phyloP scores from a whole-genome alignment of 75 land plant species.

The Cupressus sempervirens region DNA sequence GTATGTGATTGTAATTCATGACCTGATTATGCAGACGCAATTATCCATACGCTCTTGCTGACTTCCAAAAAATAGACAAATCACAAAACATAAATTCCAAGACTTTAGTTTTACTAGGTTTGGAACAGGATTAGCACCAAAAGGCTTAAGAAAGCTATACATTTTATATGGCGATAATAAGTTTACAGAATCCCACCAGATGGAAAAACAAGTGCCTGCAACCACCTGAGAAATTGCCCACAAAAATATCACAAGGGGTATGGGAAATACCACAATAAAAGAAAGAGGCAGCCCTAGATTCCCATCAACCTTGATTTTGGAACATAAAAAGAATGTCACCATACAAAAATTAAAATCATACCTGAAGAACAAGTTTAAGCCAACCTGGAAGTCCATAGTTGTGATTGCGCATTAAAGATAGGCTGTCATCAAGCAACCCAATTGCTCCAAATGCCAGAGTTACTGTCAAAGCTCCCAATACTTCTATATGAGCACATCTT shows the following conservation, averaged over 20 bases:
- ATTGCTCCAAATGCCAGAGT: constrained; percentile 71
- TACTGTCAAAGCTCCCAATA: constrained; percentile 47
- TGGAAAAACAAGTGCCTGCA: constrained; percentile 65
- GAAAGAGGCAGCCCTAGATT: neutral
- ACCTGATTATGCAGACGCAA: too few species aligned
- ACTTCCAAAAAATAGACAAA: neutral
- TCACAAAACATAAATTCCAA: constrained; percentile 29
- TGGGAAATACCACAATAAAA: neutral
- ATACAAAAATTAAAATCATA: constrained; percentile 12
- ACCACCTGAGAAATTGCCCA: constrained; percentile 45
- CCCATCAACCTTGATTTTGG: neutral
- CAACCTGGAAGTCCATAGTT: constrained; percentile 68
- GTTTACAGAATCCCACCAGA: constrained; percentile 63
- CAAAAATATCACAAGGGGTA: neutral
- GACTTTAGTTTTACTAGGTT: constrained; percentile 28
- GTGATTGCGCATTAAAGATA: constrained; percentile 45
- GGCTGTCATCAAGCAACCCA: constrained; percentile 74
- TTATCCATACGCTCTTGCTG: neutral
- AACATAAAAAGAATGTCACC: neutral
- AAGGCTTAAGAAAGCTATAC: constrained; percentile 50
- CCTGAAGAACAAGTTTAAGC: constrained; percentile 63
- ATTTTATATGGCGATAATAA: constrained; percentile 77
- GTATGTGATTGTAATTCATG: too few species aligned
- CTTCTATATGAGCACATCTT: constrained; percentile 41
- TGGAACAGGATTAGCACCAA: constrained; percentile 9